Base-by-base conservation (phyloP, 805 yeast species). In the Danielia reshetovae region DNA sequence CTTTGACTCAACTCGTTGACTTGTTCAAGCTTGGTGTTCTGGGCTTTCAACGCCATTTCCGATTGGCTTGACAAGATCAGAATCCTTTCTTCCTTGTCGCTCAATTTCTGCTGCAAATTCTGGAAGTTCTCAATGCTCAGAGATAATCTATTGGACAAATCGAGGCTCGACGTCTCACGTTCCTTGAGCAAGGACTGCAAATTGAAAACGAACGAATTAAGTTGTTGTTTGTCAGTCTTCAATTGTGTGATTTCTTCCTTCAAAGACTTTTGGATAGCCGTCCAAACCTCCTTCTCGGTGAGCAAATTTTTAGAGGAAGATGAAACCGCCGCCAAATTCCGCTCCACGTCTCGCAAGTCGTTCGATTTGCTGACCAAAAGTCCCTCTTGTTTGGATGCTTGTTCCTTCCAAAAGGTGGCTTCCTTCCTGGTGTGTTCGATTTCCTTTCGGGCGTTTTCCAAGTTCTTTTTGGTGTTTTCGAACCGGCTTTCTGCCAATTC, bases 171-270 rank as follows among this genome's bases (percentile, higher is more conserved):
- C 1, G 57, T 45, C 32, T 81, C 83, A 34, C 88, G 69, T 51
- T 85, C 89, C 34, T 68, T 68, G 36, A 77, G 76, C 25, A 77
- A 51, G 2, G 77, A 50, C 55, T 85, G 90, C 29, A 85, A 59
- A 46, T 73, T 81, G 6, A 72, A 55, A 7, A 84, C 69, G 38
- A 79, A 63, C 3, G 74, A 69, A 45, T 72, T 79, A 26, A 85
- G 60, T 34, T 75, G 70, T 5, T 70, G 56, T 46, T 75, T 78
- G 50, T 87, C 95, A 3, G 70, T 68, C 29, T 68, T 60, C 36
- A 84, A 57, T 18, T 65, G 70, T 6, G 61, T 58, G 27, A 78
- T 68, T 41, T 83, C 86, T 10, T 61, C 59, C 21, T 70, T 61
- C 19, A 84, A 54, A 8, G 81, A 62, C 12, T 60, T 54, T 43